These are phyloP conservation scores for Prosopis cineraria DNA, from an alignment of 306 rosid species.

Conservation along the genomic window DNA sequence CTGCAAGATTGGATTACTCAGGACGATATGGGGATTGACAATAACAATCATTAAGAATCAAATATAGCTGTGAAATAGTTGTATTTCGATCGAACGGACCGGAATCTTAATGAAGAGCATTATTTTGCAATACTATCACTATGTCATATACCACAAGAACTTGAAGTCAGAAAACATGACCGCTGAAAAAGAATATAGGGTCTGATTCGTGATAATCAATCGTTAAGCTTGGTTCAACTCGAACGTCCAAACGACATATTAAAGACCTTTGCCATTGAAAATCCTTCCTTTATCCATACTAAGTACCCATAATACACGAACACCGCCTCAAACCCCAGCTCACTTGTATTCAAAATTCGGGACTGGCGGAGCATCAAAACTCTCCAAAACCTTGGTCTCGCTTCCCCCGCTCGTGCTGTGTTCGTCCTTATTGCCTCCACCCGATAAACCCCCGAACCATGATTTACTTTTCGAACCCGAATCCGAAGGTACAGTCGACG, in stretches of 20 bases:
- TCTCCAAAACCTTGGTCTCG: conserved; percentile 86
- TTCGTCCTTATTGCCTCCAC: conserved; percentile 57
- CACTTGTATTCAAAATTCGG: conserved; percentile 84
- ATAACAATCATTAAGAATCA: not conserved
- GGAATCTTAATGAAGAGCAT: conserved; percentile 15
- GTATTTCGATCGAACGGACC: conserved; percentile 10
- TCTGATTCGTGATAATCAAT: conserved; percentile 12
- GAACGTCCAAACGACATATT: not conserved
- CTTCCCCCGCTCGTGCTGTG: conserved; percentile 52
- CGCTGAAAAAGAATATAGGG: not conserved
- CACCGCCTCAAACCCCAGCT: conserved; percentile 26
- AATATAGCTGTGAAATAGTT: not conserved
- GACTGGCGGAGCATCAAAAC: conserved; percentile 91
- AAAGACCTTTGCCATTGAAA: conserved; percentile 17
- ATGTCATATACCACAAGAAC: conserved; percentile 19
- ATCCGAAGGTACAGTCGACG: not conserved
- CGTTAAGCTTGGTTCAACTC: not conserved
- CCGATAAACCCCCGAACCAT: conserved; percentile 62
- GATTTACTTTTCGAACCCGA: conserved; percentile 31
- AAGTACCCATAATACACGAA: not conserved
- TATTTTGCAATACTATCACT: not conserved
- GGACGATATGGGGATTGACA: not conserved
- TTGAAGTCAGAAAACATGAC: not conserved
- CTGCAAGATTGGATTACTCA: not conserved
- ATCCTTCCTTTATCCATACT: conserved; percentile 2